Base-by-base conservation (phyloP, 768 basidiomycete genomes). In the Xerocomus spinulosus region DNA sequence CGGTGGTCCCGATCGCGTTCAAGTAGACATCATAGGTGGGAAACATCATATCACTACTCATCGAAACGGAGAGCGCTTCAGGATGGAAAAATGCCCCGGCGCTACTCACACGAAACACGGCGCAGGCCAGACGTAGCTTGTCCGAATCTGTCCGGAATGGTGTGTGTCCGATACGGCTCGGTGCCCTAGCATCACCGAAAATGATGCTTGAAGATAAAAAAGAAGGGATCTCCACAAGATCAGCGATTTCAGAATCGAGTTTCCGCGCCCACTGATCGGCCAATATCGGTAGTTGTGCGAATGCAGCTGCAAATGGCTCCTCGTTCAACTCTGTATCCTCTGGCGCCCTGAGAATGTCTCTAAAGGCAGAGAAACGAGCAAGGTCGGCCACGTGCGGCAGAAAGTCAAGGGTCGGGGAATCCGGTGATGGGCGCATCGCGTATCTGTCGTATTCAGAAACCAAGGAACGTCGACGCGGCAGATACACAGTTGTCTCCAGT, bases 361-460 rank as follows among this genome's bases (percentile, higher is more conserved):
- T 43, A 21, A 59, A 60, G 4, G 35, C 37, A 30, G 59, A 35
- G 18, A 58, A 43, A 2, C 42, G 39, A n/a, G 36, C 14, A 26
- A 58, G 24, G 28, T 60, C 52, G 12, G 18, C 48, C 18, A 49
- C 45, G 23, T 57, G 55, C n/a, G 59, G 58, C 9, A 57, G 48
- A 15, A 57, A 32, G 18, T 43, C 46, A 17, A 43, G 32, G 8
- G 20, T 26, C 9, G 29, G 51, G 12, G 44, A 21, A 38, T 48
- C 44, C 5, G 45, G 36, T 20, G 45, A 38, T 23, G 52, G 40
- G 18, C 21, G 10, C 15, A 17, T 55, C 32, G 55, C 43, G 18
- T 51, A 60, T 36, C 13, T 43, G 28, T 14, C 9, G 36, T 61
- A 61, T 42, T 45, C 46, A 1, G 13, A 10, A 7, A 37, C 24